A percentile compares a stretch with the other conserved stretches of the same genome.
Conservation (phyloP, 495 filamentous ascomycete genomes). For the Xylaria scruposa region DNA sequence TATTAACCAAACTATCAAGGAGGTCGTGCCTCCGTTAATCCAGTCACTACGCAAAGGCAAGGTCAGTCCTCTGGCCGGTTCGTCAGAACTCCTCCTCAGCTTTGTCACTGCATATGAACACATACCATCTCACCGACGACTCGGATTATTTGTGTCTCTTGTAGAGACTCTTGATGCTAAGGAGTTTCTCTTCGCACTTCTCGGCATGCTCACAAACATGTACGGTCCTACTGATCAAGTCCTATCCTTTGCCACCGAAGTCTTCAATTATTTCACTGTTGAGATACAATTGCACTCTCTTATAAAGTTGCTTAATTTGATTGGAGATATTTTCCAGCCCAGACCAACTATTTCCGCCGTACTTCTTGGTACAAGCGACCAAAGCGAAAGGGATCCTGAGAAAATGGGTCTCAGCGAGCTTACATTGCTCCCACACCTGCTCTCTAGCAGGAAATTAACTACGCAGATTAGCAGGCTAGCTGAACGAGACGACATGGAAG, state of each 20-base stretch:
- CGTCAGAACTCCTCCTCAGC: slow-evolving; percentile 84
- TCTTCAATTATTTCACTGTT: slow-evolving; percentile 63
- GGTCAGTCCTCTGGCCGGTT: slow-evolving; percentile 75
- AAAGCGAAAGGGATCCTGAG: slow-evolving; percentile 61
- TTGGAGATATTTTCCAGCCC: slow-evolving; percentile 73
- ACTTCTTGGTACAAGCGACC: slow-evolving; percentile 71
- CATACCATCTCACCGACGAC: slow-evolving; percentile 82
- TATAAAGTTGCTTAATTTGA: slow-evolving; percentile 72
- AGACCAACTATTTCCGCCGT: slow-evolving; percentile 70
- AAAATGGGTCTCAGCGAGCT: slow-evolving; percentile 69
- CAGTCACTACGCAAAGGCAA: slow-evolving; percentile 81
- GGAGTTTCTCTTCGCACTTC: slow-evolving; percentile 78
- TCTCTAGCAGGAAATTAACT: slow-evolving; percentile 57
- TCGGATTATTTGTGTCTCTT: slow-evolving; percentile 79
- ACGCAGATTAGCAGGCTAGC: slow-evolving; percentile 55
- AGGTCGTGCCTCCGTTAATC: slow-evolving; percentile 90
- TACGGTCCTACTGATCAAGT: slow-evolving; percentile 62
- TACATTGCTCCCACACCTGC: slow-evolving; percentile 59
- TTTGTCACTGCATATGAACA: slow-evolving; percentile 96
- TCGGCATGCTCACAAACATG: slow-evolving; percentile 74
- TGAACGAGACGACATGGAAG: slow-evolving; percentile 62
- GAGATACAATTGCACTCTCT: slow-evolving; percentile 73
- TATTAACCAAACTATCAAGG: slow-evolving; percentile 85
- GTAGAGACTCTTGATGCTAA: slow-evolving; percentile 80
- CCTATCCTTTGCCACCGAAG: slow-evolving; percentile 58